These are phyloP conservation scores for Verticillium isaacii DNA, from an alignment of 2,329 filamentous ascomycete genomes.

Conservation along the genomic window DNA sequence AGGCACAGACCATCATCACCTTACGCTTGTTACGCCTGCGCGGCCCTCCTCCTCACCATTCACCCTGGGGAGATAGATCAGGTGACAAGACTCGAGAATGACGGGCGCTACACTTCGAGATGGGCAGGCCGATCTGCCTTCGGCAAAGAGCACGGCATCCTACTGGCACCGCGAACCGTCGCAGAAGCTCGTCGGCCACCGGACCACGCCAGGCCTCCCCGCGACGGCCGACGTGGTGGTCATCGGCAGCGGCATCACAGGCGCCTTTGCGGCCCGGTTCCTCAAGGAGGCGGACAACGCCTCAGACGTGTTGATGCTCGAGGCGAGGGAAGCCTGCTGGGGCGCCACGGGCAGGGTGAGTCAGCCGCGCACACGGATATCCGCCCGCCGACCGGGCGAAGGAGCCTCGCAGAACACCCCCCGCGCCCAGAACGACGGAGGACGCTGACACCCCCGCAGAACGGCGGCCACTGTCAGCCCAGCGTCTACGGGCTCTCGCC, in stretches of 20 bases:
- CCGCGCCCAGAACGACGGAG: not conserved
- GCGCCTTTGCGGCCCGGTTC: constrained; percentile 64
- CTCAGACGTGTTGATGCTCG: constrained; percentile 63
- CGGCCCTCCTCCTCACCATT: not conserved
- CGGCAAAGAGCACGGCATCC: constrained; percentile 54
- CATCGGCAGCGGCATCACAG: constrained; percentile 72
- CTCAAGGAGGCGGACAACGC: constrained; percentile 41
- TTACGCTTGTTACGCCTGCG: not conserved
- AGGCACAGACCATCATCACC: too few species aligned
- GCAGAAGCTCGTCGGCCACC: constrained; percentile 58
- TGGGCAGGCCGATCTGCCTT: constrained; percentile 52
- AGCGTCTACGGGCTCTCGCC: constrained; percentile 57
- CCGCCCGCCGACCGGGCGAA: not conserved
- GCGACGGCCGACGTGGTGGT: constrained; percentile 62
- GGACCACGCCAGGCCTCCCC: constrained; percentile 61
- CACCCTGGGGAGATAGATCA: not conserved
- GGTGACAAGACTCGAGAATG: constrained; percentile 19
- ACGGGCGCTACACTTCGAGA: constrained; percentile 21
- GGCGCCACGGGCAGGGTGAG: constrained; percentile 76
- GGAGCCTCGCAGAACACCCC: not conserved
- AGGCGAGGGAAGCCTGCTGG: constrained; percentile 76
- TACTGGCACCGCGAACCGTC: constrained; percentile 74
- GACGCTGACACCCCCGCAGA: constrained; percentile 32
- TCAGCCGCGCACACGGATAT: constrained; percentile 9
- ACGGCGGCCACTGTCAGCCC: constrained; percentile 72